These are phyloP conservation scores for Colletotrichum higginsianum DNA, from an alignment of 2,329 filamentous ascomycete genomes.

Conservation along the genomic window DNA sequence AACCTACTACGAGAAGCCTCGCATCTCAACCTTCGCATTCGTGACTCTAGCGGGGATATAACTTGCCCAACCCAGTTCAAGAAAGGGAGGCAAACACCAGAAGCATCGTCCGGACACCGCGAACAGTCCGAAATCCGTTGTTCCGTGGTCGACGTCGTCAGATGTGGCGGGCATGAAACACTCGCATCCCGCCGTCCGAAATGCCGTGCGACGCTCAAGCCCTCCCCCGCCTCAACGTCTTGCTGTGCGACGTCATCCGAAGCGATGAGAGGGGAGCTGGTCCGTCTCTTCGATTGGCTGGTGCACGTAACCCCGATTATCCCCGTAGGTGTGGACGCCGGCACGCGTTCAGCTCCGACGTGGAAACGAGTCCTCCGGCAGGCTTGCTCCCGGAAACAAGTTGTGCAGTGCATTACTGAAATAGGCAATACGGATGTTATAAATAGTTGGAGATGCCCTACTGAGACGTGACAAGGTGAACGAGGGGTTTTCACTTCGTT, in stretches of 20 bases:
- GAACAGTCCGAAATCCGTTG: conserved; percentile 29
- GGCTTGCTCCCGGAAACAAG: conserved; percentile 19
- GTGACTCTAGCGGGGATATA: neutral
- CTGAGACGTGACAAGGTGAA: neutral
- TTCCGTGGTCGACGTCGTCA: neutral
- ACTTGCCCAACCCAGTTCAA: neutral
- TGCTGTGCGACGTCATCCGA: neutral
- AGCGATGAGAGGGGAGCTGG: conserved; percentile 18
- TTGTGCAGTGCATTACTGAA: conserved; percentile 11
- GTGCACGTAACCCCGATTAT: neutral
- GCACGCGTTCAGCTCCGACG: conserved; percentile 12
- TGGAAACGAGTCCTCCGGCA: conserved; percentile 12
- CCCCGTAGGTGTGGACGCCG: neutral
- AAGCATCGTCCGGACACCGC: conserved; percentile 12
- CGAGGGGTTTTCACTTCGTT: neutral
- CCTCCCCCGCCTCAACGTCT: neutral
- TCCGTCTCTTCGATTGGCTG: conserved; percentile 22
- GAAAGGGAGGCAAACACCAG: neutral
- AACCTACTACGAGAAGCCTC: neutral
- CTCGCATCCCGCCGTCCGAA: conserved; percentile 22
- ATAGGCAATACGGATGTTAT: neutral
- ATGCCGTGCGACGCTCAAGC: conserved; percentile 33
- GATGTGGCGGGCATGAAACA: conserved; percentile 27
- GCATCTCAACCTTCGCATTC: conserved; percentile 8
- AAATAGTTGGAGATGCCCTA: conserved; percentile 1